Conservation (phyloP, 192 early-diverging fungal genomes). For the Pecoramyces ruminantium region DNA sequence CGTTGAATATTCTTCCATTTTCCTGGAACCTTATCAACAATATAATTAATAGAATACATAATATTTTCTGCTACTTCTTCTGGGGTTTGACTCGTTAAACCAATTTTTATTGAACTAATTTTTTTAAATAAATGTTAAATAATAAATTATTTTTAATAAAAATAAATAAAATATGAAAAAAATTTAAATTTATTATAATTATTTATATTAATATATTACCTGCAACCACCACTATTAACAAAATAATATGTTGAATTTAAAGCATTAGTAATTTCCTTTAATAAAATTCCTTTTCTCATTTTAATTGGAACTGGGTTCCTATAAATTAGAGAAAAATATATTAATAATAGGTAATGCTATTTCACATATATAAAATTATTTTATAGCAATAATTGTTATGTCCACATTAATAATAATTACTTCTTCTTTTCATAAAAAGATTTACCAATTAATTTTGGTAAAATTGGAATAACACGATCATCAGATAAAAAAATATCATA, state of each 20-base stretch:
- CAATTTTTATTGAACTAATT: conserved; percentile 55
- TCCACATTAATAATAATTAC: conserved; percentile 24
- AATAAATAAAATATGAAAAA: no score
- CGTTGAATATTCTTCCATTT: no score
- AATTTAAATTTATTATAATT: no score
- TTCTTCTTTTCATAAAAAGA: conserved; percentile 71
- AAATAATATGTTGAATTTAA: conserved; percentile 45
- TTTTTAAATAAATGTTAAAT: no score
- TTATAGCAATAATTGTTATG: no score
- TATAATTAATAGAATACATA: conserved; percentile 28
- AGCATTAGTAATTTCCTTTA: conserved; percentile 39
- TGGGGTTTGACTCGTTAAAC: conserved; percentile 32
- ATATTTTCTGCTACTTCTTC: conserved; percentile 63
- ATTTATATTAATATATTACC: no score
- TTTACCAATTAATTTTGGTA: conserved; percentile 69
- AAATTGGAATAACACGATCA: conserved; percentile 50
- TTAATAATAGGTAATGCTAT: no score
- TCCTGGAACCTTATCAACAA: conserved; percentile 51
- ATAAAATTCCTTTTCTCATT: conserved; percentile 33
- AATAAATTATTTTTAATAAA: no score
- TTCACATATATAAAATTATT: no score
- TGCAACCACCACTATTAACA: conserved; percentile 35
- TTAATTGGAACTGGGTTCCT: conserved; percentile 60
- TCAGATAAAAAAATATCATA: conserved; percentile 85
- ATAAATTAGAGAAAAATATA: no score